Evolutionary conservation across 2,329 filamentous ascomycete genomes (phyloP).

Genomic region (Sodiomyces alkalinus): DNA sequence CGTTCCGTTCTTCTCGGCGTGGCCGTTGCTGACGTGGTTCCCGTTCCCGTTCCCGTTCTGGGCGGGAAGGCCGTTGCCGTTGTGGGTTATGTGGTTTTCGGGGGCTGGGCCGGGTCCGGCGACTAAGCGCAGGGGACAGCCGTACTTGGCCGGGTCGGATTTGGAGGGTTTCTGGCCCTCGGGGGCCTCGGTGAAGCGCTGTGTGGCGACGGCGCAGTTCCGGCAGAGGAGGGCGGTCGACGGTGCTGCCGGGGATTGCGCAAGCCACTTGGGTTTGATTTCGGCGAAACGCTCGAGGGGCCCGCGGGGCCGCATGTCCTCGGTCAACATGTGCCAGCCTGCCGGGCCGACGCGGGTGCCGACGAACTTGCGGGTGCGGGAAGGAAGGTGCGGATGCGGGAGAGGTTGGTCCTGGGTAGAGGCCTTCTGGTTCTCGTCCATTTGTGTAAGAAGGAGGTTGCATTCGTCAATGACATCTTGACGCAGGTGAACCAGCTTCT

Average conservation of each 20-base stretch:
- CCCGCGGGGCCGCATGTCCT: constrained; percentile 46
- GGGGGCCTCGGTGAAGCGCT: constrained; percentile 16
- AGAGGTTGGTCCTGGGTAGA: background rate
- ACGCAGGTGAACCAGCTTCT: constrained; percentile 35
- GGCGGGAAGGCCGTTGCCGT: too few relatives aligned
- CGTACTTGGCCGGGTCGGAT: constrained; percentile 4
- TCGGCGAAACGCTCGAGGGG: constrained; percentile 33
- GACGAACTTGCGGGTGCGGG: constrained; percentile 20
- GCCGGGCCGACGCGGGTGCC: constrained; percentile 35
- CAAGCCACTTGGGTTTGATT: constrained; percentile 77
- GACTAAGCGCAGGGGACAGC: constrained; percentile 7
- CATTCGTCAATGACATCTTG: constrained; percentile 22
- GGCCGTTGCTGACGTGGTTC: too few relatives aligned
- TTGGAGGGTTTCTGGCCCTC: constrained; percentile 2
- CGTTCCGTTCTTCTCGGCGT: too few relatives aligned
- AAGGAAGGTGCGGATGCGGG: constrained; percentile 2
- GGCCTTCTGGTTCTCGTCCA: constrained; percentile 20
- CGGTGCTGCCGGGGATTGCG: constrained; percentile 60
- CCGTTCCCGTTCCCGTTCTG: too few relatives aligned
- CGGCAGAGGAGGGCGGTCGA: constrained; percentile 48
- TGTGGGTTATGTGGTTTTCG: too few relatives aligned
- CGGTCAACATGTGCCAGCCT: constrained; percentile 54
- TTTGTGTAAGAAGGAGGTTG: constrained; percentile 34
- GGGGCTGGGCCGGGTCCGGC: background rate
- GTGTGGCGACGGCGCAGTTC: constrained; percentile 49